Percentiles rank a stretch among this genome's conserved stretches.
These are phyloP conservation scores for Ceratocystis lukuohia DNA, from an alignment of 2,329 filamentous ascomycete species.

Conservation along the genomic window DNA sequence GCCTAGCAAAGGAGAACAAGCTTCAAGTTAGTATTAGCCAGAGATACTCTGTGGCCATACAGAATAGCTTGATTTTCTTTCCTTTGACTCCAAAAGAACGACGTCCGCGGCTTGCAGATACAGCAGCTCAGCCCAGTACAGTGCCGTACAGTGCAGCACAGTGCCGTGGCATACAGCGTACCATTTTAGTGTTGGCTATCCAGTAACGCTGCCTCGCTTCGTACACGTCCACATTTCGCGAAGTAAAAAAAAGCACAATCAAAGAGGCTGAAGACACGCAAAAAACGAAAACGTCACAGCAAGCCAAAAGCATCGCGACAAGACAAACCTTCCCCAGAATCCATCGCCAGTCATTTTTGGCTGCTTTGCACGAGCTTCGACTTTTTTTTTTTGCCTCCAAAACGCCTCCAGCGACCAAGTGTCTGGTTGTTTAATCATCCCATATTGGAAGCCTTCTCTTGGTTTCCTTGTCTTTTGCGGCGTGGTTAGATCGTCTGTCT, in stretches of 20 bases:
- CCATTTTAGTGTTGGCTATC: background rate
- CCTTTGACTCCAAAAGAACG: no score
- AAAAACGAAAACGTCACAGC: background rate
- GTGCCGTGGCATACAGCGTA: no score
- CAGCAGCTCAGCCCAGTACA: no score
- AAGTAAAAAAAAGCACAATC: conserved; percentile 1
- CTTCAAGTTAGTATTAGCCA: no score
- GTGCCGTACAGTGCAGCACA: no score
- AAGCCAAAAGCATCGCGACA: background rate
- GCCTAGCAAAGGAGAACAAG: no score
- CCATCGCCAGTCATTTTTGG: background rate
- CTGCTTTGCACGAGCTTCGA: background rate
- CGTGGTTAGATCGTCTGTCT: background rate
- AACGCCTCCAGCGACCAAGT: background rate
- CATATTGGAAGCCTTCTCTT: background rate
- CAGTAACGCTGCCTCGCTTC: background rate
- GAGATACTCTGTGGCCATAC: no score
- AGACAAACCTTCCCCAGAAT: background rate
- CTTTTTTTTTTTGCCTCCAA: background rate
- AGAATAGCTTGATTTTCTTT: no score
- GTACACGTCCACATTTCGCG: conserved; percentile 3
- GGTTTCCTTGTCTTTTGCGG: background rate
- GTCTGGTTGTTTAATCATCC: background rate
- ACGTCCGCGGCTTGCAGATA: no score
- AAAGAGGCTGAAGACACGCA: conserved; percentile 3